Base-by-base conservation (phyloP, 768 basidiomycete genomes). In the Agrocybe praecox region DNA sequence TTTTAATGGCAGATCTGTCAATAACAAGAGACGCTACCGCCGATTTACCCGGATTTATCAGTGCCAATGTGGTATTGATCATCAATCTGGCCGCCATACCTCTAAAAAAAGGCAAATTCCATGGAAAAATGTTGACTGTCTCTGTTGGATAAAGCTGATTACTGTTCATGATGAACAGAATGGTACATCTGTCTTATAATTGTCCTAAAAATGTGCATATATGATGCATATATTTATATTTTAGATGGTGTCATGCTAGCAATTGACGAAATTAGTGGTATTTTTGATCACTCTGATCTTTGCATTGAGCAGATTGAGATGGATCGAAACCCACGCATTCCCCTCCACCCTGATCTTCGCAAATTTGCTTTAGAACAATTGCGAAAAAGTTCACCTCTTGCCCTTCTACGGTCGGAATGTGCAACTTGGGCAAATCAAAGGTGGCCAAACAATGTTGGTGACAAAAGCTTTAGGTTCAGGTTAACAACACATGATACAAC, bases 231-330 rank as follows among this genome's bases (percentile, higher is more conserved):
- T 54, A 57, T 54, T 48, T 29, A 34, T 17, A 15, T 49, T 23
- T 10, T 52, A 54, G 56, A 57, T 18, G 52, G 50, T 43, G n/a
- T 15, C 12, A 33, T 60, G 29, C 43, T 62, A 15, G 65, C 60
- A 11, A 60, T 63, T 49, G 57, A 64, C 15, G 56, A 64, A 49
- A 61, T 69, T 19, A 55, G 57, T 2, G 67, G 66, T 2, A 57
- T 58, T 29, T 53, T 64, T 36, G 58, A 65, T n/a, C 67, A 69
- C 49, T 61, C 60, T 14, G 60, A 59, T 6, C 43, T 24, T 6
- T 67, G 67, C 33, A 40, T 23, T 4, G 36, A 33, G 6, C 56
- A 53, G 17, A 26, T 56, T 15, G 48, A 55, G 23, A 66, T 66
- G 63, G 54, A 56, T 11, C 32, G 50, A 15, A 56, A 62, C 23